Conservation (phyloP, 2,329 filamentous ascomycete species). For the Alternaria longipes region DNA sequence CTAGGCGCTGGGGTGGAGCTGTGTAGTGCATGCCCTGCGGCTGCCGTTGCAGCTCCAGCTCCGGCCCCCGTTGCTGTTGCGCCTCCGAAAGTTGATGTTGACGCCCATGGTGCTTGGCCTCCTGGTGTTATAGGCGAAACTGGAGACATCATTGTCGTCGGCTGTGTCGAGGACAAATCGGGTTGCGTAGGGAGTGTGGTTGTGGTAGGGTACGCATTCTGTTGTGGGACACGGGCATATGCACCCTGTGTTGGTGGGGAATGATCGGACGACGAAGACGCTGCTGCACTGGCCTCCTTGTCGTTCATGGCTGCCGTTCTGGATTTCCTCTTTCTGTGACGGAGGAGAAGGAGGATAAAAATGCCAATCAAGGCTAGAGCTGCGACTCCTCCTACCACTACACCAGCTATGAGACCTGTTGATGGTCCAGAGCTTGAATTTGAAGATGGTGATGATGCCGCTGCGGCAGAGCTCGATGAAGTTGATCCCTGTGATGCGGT, state of each 20-base stretch:
- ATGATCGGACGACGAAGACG: not conserved
- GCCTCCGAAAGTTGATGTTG: not conserved
- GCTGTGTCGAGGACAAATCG: not conserved
- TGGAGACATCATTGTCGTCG: slow-evolving; percentile 4
- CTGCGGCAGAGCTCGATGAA: slow-evolving; percentile 1
- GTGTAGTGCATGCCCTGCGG: not conserved
- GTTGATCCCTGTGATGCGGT: not conserved
- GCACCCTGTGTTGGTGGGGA: not conserved
- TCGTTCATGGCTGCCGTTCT: not conserved
- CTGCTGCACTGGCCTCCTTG: slow-evolving; percentile 3
- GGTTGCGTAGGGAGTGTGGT: not conserved
- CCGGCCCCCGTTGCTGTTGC: not conserved
- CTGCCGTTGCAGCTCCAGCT: not conserved
- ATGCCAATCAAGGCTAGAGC: slow-evolving; percentile 19
- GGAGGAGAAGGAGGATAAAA: slow-evolving; percentile 21
- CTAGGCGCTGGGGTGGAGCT: not conserved
- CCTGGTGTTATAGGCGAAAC: slow-evolving; percentile 1
- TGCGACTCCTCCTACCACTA: slow-evolving; percentile 21
- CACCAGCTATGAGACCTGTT: slow-evolving; percentile 21
- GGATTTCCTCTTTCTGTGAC: slow-evolving; percentile 15
- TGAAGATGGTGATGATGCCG: slow-evolving; percentile 4
- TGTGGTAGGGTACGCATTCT: not conserved
- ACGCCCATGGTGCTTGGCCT: slow-evolving; percentile 9
- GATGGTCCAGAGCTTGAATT: slow-evolving; percentile 7
- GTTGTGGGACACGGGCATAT: not conserved